Evolutionary conservation across 495 filamentous ascomycete genomes (phyloP).

Genomic region (Xanthoparmelia taractica): DNA sequence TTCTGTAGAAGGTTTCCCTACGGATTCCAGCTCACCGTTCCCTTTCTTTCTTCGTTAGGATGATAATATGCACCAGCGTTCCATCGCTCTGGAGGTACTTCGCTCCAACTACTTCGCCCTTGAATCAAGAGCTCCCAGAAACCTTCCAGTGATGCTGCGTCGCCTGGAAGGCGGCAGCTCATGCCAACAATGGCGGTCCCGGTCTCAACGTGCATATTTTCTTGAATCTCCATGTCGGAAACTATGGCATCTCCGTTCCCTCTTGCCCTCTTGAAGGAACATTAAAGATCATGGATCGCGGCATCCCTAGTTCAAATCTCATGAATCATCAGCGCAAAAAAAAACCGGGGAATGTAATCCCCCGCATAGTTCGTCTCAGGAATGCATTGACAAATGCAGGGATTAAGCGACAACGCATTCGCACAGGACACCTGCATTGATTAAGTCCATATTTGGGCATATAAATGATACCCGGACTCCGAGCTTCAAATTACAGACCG

Average conservation of each 20-base stretch:
- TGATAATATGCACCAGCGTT: slow-evolving; percentile 35
- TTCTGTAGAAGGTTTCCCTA: neutral
- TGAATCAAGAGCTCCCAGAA: slow-evolving; percentile 52
- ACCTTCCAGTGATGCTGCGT: slow-evolving; percentile 40
- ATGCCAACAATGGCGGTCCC: slow-evolving; percentile 52
- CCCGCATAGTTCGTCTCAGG: too few species aligned
- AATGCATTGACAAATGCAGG: too few species aligned
- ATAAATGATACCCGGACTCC: too few species aligned
- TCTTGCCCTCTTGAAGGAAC: too few species aligned
- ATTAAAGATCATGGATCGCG: too few species aligned
- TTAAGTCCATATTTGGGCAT: too few species aligned
- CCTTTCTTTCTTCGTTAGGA: slow-evolving; percentile 1
- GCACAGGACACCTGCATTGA: too few species aligned
- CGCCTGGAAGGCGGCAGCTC: slow-evolving; percentile 51
- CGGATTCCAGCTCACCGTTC: neutral
- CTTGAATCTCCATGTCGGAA: neutral
- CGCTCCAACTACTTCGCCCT: slow-evolving; percentile 33
- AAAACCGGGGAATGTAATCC: too few species aligned
- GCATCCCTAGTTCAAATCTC: too few species aligned
- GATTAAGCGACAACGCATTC: too few species aligned
- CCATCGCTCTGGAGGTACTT: slow-evolving; percentile 44
- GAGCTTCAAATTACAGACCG: too few species aligned
- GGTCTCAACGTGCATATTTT: neutral
- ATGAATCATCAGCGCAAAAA: too few species aligned
- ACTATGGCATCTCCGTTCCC: neutral